Evolutionary conservation across 2,329 filamentous ascomycete genomes (phyloP).

Genomic region (Mycocentrospora acerina): DNA sequence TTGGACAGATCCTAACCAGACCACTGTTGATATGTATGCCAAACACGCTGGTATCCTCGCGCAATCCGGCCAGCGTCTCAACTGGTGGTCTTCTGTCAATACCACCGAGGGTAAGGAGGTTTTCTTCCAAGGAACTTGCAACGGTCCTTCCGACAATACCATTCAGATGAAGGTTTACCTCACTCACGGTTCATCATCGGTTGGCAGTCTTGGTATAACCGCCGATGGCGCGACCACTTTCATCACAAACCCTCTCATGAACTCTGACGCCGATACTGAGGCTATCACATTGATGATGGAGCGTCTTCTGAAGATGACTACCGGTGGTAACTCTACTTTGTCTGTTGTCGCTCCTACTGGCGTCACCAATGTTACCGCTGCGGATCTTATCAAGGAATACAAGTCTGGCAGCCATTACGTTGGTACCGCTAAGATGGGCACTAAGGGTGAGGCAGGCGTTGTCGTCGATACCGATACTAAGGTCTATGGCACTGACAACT

Average conservation of each 20-base stretch:
- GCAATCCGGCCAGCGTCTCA: conserved; percentile 51
- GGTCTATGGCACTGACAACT: conserved; percentile 48
- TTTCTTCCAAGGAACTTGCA: conserved; percentile 51
- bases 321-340: conserved; percentile 29
- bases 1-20: conserved; percentile 32
- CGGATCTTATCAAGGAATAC: conserved; percentile 36
- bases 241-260: conserved; percentile 54
- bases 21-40: conserved; percentile 34
- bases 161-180: conserved; percentile 55
- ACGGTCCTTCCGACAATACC: conserved; percentile 39
- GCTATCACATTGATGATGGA: conserved; percentile 50
- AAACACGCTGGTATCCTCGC: conserved; percentile 46
- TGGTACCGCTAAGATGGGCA: conserved; percentile 58
- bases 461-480: conserved; percentile 44
- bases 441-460: conserved; percentile 43
- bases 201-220: conserved; percentile 55
- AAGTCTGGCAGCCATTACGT: conserved; percentile 44
- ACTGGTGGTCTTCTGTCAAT: conserved; percentile 51
- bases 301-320: conserved; percentile 44
- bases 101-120: conserved; percentile 43
- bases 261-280: conserved; percentile 46
- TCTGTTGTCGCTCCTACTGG: conserved; percentile 38
- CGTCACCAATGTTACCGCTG: conserved; percentile 44
- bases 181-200: conserved; percentile 62
- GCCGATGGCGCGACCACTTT: conserved; percentile 44